These are phyloP conservation scores for Extremus antarcticus DNA, from an alignment of 495 filamentous ascomycete genomes.

Conservation along the genomic window DNA sequence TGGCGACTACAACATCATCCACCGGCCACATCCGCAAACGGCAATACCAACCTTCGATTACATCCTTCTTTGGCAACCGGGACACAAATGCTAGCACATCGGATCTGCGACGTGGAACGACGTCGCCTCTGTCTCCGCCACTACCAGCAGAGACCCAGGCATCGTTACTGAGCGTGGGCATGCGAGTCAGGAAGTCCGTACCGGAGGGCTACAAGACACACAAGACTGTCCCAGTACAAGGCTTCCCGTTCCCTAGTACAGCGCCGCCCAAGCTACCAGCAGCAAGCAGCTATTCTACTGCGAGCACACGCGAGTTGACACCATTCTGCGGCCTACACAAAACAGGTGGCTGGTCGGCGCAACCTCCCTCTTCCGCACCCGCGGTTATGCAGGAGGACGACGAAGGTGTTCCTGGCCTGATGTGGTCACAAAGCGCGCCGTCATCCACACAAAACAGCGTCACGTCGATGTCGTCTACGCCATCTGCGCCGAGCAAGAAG, in stretches of 20 bases:
- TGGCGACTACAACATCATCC: not conserved
- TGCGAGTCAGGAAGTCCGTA: conserved; percentile 84
- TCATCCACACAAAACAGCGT: conserved; percentile 9
- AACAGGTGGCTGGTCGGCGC: conserved; percentile 44
- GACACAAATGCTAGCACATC: not conserved
- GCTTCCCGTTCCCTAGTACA: conserved; percentile 13
- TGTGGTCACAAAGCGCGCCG: conserved; percentile 6
- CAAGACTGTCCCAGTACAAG: conserved; percentile 20
- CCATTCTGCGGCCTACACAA: conserved; percentile 70
- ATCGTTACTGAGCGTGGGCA: conserved; percentile 74
- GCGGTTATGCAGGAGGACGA: conserved; percentile 13
- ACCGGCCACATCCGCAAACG: conserved; percentile 29
- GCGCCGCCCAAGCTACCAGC: conserved; percentile 15
- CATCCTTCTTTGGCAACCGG: conserved; percentile 29
- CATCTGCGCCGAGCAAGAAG: conserved; percentile 12
- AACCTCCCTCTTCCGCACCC: conserved; percentile 22
- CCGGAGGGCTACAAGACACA: conserved; percentile 85
- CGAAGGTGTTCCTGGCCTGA: conserved; percentile 7
- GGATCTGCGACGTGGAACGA: conserved; percentile 12
- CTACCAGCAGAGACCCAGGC: conserved; percentile 52
- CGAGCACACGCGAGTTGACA: conserved; percentile 42
- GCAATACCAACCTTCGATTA: conserved; percentile 36
- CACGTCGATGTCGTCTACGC: not conserved
- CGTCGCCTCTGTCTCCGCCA: conserved; percentile 22
- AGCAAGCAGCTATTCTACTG: conserved; percentile 16